phyloP scores from a whole-genome alignment of 2,329 filamentous ascomycete species.

The Cladosporium colombiae region DNA sequence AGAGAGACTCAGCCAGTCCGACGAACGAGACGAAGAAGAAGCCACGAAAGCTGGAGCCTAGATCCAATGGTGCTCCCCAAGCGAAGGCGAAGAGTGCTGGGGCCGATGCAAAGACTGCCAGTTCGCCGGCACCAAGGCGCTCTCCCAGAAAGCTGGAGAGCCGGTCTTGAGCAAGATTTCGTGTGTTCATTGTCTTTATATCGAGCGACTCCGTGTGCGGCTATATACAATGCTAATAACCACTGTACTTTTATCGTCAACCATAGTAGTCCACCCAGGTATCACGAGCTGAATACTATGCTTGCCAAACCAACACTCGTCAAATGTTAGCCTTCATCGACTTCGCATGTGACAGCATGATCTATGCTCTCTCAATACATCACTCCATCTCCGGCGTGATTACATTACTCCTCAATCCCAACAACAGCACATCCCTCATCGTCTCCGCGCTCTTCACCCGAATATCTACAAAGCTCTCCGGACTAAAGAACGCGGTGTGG shows the following conservation, averaged over 20 bases:
- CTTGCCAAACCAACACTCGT: not conserved
- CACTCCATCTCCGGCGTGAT: constrained; percentile 32
- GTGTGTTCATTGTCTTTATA: not conserved
- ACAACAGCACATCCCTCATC: constrained; percentile 31
- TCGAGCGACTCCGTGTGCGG: not conserved
- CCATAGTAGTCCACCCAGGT: not conserved
- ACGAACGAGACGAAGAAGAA: not conserved
- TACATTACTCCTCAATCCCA: constrained; percentile 29
- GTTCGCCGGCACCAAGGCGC: not conserved
- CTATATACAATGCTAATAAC: not conserved
- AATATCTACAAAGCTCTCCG: constrained; percentile 33
- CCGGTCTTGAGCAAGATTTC: not conserved
- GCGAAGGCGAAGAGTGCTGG: not conserved
- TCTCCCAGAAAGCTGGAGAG: constrained; percentile 12
- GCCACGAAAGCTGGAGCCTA: constrained; percentile 10
- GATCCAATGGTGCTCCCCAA: not conserved
- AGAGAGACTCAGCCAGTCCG: not conserved
- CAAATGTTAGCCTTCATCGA: too few species aligned
- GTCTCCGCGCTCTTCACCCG: constrained; percentile 33
- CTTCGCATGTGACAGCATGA: not conserved
- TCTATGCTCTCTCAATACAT: not conserved
- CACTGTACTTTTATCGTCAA: not conserved
- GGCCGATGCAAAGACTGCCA: not conserved
- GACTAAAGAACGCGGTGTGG: constrained; percentile 33
- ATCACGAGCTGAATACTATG: not conserved